phyloP scores from a whole-genome alignment of 2,329 filamentous ascomycete species.

The Aspergillus sp. region DNA sequence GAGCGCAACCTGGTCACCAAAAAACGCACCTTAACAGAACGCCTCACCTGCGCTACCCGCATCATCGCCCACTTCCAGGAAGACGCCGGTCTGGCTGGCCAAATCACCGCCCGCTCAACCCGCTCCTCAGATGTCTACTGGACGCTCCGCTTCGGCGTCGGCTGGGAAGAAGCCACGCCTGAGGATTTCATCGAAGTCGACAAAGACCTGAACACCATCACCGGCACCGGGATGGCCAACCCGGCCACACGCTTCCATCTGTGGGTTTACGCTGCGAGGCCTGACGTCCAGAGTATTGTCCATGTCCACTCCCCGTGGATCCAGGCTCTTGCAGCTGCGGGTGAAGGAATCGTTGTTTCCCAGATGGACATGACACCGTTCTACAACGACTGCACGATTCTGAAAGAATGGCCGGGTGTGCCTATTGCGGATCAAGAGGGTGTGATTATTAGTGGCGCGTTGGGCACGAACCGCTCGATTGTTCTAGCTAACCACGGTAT shows the following conservation, averaged over 20 bases:
- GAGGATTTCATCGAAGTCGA: neutral
- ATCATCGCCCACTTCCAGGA: neutral
- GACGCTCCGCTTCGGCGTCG: neutral
- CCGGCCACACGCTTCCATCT: neutral
- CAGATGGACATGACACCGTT: neutral
- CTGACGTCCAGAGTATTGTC: neutral
- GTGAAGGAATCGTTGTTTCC: neutral
- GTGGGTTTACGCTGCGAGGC: neutral
- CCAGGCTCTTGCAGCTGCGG: neutral
- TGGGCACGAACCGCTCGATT: neutral
- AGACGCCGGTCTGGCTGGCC: neutral
- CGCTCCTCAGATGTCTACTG: neutral
- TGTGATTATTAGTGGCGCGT: neutral
- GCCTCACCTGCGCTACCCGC: neutral
- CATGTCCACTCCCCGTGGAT: neutral
- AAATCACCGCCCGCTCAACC: neutral
- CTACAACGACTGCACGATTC: neutral
- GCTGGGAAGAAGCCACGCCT: neutral
- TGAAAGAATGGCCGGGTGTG: neutral
- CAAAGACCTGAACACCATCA: neutral
- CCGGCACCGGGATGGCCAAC: neutral
- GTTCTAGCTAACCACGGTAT: neutral
- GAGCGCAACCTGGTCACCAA: neutral
- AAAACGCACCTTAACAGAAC: neutral
- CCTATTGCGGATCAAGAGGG: neutral